Base-by-base conservation (phyloP, 202 grass and related monocot genomes). In the Hordeum pubiflorum region DNA sequence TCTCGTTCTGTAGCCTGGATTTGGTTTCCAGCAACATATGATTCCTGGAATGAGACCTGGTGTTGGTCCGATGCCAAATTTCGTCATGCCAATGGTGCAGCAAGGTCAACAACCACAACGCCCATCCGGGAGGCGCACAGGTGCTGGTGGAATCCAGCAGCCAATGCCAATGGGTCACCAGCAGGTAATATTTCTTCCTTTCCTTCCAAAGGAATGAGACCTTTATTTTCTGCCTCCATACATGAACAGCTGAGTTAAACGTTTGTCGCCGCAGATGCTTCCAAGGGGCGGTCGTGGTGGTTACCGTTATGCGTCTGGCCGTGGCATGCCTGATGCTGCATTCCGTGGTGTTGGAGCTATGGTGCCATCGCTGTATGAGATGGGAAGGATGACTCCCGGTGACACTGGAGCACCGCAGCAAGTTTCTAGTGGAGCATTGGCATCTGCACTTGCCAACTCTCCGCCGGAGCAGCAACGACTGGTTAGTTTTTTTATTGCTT, bases 11-110 rank as follows among this genome's bases (percentile, higher is more conserved):
- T 80, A 97, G 93, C 59, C 88, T 89, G 93, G 90, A 73, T 97
- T 89, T 83, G 88, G 84, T 46, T 97, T 93, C 88, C 93, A 89
- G 83, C 93, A 95, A 59, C 93, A 87, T 15, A 68, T 92, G 52
- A 89, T 97, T 72, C 83, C 88, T 83, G 90, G 90, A 50, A 91
- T 97, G 90, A 93, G 93, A 78, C 89, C 89, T 62, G 82, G 86
- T 10, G 72, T 50, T 46, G 83, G 75, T 48, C 81, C 84, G 7
- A 93, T 93, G 57, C 88, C 88, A 14, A 88, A 86, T 71, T 93
- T 90, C 29, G 79, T 89, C 29, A 87, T 97, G 93, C 93, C 88
- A 10, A 83, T 97, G 84, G 81, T 91, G 41, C 91, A 86, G 76
- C 91, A 87, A 70, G 90, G 86, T 37, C 93, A 93, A 65, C 88